phyloP scores from a whole-genome alignment of 164 flowering plant genomes.

The Kalanchoe fedtschenkoi region DNA sequence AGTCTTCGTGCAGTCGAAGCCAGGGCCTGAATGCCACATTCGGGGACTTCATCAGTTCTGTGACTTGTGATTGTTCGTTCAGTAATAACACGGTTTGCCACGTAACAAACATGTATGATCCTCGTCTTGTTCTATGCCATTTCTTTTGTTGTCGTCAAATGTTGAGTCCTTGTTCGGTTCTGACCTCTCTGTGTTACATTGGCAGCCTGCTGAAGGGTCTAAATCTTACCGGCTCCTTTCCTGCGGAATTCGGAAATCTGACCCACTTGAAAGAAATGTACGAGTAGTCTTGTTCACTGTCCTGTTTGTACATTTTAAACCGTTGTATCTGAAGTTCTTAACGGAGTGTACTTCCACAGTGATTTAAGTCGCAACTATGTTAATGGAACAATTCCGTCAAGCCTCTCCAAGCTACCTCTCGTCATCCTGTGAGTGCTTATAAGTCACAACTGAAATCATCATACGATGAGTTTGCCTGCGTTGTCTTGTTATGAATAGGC shows the following conservation, averaged over 20 bases:
- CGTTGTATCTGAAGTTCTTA: neutral
- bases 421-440: conserved; percentile 40
- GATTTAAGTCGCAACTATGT: conserved; percentile 58
- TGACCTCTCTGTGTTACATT: neutral
- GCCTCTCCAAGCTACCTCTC: conserved; percentile 38
- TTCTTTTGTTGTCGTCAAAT: neutral
- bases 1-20: neutral
- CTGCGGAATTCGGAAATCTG: conserved; percentile 60
- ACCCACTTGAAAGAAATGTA: conserved; percentile 45
- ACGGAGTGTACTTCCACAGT: conserved; percentile 24
- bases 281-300: conserved; percentile 19
- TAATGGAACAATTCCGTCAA: conserved; percentile 42
- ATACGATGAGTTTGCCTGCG: neutral
- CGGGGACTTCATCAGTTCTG: neutral
- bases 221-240: conserved; percentile 49
- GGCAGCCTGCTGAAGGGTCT: conserved; percentile 49
- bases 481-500: neutral
- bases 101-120: neutral
- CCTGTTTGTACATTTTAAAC: neutral
- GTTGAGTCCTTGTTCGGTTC: neutral
- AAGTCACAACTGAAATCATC: neutral
- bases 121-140: neutral
- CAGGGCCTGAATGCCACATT: neutral
- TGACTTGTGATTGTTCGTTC: neutral
- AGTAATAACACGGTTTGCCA: neutral